Conservation (phyloP, 306 rosid genomes). For the Biancaea sappan region DNA sequence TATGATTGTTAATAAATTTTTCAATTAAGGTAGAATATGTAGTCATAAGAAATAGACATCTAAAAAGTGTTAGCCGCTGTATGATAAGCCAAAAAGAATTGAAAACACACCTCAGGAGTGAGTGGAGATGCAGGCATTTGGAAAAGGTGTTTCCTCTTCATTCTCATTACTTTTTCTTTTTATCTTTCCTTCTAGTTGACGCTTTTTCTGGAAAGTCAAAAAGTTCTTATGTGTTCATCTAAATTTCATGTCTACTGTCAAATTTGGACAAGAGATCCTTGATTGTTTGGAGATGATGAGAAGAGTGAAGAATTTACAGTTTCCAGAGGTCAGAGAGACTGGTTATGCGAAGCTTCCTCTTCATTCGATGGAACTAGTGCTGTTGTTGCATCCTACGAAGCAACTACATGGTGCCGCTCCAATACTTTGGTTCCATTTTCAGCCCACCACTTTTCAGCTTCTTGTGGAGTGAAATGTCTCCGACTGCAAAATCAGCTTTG, state of each 20-base stretch:
- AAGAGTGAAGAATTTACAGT: slow-evolving; percentile 48
- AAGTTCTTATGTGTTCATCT: slow-evolving; percentile 32
- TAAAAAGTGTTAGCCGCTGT: slow-evolving; percentile 9
- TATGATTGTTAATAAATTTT: no score
- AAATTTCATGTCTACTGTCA: slow-evolving; percentile 41
- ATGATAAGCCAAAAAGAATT: slow-evolving; percentile 27
- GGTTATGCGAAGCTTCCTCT: slow-evolving; percentile 23
- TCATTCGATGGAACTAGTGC: slow-evolving; percentile 30
- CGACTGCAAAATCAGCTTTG: slow-evolving; percentile 60
- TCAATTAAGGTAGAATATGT: no score
- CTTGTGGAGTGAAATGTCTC: slow-evolving; percentile 78
- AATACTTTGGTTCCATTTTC: slow-evolving; percentile 70
- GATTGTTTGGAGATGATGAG: slow-evolving; percentile 20
- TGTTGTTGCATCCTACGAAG: slow-evolving; percentile 46
- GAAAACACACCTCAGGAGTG: slow-evolving; percentile 23
- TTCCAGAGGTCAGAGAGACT: slow-evolving; percentile 38
- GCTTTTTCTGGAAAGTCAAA: slow-evolving; percentile 24
- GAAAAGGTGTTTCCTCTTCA: slow-evolving; percentile 16
- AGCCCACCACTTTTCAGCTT: slow-evolving; percentile 93
- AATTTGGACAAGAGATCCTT: slow-evolving; percentile 20
- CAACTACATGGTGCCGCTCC: slow-evolving; percentile 60
- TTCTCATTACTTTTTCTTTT: not conserved
- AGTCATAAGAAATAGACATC: no score
- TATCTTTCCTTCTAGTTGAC: slow-evolving; percentile 13
- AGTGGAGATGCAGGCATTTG: slow-evolving; percentile 32